Evolutionary conservation across 257 asterid genomes (phyloP), one percentile per base, ranked within the genome.

Genomic region (Orobanche coerulescens): DNA sequence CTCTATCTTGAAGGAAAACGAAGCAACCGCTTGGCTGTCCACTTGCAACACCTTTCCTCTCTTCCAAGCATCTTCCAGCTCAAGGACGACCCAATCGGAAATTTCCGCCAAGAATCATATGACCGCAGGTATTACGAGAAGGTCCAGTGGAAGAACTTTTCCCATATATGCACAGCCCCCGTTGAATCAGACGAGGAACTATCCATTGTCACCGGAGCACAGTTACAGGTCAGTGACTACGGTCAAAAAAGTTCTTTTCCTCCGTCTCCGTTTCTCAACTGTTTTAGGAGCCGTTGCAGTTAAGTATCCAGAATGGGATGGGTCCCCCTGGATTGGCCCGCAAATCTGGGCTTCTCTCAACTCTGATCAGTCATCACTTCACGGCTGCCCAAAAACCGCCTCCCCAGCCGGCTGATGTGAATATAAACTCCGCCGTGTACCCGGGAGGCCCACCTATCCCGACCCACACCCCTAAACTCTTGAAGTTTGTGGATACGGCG

Each of bases 391-490:
- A 82, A 58, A 84, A 84, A 73, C 89, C 82, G 25, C 85, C 87
- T 26, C 97, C 94, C 2, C 89, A 75, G 73, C 98, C 95, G 30
- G 81, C 91, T 65, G 95, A 90, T 46, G 95, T 89, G 83, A 89
- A 82, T 70, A 81, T 93, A 67, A 93, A 93, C 56, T 93, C 98
- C 3, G 98, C 98, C 0, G 78, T 93, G 16, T 93, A 93, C 64
- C 97, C 97, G 0, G 97, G 97, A 13, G 98, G 97, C 5, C 97
- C 98, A 31, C 98, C 98, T 0, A 85, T 75, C 51, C 95, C 97
- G 0, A 75, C 47, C 53, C 97, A 82, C 63, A 71, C 94, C 19
- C 83, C 94, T 4, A 93, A 84, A 69, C 86, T 93, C 24, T 64
- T 93, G 83, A 93, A 81, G 73, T 81, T 86, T 69, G 97, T 89